Percentiles rank a stretch among this genome's conserved stretches.
These are phyloP conservation scores for Saraca asoca DNA, from an alignment of 331 rosid species.

Conservation along the genomic window DNA sequence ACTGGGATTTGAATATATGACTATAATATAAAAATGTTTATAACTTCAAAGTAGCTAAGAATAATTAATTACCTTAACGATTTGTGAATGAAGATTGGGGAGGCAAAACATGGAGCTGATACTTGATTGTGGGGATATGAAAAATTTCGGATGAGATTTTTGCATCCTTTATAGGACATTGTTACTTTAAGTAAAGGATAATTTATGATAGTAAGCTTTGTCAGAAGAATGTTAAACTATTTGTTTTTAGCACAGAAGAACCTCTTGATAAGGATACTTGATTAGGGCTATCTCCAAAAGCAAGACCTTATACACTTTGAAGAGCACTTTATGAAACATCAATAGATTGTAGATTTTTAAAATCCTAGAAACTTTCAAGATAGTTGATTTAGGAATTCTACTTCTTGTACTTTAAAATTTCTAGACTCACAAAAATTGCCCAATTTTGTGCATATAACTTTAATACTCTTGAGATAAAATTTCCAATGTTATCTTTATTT, in stretches of 20 bases:
- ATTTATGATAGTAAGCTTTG: accelerated
- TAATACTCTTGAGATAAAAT: no score
- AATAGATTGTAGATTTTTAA: not conserved
- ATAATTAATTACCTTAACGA: no score
- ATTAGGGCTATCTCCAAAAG: not conserved
- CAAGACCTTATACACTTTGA: not conserved
- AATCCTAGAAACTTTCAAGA: not conserved
- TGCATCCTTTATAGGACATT: not conserved
- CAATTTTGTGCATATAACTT: no score
- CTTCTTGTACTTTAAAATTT: not conserved
- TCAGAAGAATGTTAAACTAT: not conserved
- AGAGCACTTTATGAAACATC: not conserved
- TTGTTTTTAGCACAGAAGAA: not conserved
- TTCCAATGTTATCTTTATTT: no score
- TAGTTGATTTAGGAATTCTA: not conserved
- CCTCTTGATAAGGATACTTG: conserved; percentile 16
- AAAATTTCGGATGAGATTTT: conserved; percentile 8
- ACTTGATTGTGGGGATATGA: not conserved
- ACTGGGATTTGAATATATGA: no score
- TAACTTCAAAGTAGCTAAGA: no score
- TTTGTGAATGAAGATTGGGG: no score
- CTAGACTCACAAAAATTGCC: not conserved
- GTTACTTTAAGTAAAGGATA: conserved; percentile 2
- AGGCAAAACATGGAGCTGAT: no score
- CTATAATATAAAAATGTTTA: no score